Conservation (phyloP, 768 basidiomycete genomes). For the Coprinellus micaceus region DNA sequence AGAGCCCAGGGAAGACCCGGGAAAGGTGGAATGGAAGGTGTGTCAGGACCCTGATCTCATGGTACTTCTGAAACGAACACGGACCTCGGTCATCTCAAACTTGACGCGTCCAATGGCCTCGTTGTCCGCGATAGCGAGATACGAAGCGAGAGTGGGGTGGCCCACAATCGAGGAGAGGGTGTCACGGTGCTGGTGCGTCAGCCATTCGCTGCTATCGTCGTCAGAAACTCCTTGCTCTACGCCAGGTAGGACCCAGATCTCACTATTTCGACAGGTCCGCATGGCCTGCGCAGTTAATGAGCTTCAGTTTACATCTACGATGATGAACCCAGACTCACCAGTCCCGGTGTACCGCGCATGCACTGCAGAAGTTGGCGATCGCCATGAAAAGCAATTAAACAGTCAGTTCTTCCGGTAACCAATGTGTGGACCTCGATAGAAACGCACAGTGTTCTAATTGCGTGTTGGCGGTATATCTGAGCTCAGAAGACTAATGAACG, state of each 20-base stretch:
- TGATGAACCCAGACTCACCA: constrained; percentile 45
- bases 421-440: not conserved
- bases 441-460: constrained; percentile 89
- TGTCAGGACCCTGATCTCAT: constrained; percentile 1
- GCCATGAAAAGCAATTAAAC: constrained; percentile 2
- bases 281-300: constrained; percentile 57
- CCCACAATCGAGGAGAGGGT: constrained; percentile 91
- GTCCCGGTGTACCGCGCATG: constrained; percentile 97
- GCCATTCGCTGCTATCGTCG: constrained; percentile 75
- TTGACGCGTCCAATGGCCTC: constrained; percentile 85
- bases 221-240: not conserved
- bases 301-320: constrained; percentile 4
- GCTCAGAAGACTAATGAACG: constrained; percentile 70
- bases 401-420: not conserved
- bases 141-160: constrained; percentile 82
- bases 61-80: constrained; percentile 15
- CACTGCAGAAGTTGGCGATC: constrained; percentile 49
- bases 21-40: constrained; percentile 1
- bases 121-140: constrained; percentile 89
- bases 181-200: constrained; percentile 96
- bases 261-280: constrained; percentile 96
- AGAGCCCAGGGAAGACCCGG: constrained; percentile 9
- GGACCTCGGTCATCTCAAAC: constrained; percentile 95
- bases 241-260: constrained; percentile 27
- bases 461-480: constrained; percentile 94